These are phyloP conservation scores for Cercospora janseana DNA, from an alignment of 2,329 filamentous ascomycete species.

Conservation along the genomic window DNA sequence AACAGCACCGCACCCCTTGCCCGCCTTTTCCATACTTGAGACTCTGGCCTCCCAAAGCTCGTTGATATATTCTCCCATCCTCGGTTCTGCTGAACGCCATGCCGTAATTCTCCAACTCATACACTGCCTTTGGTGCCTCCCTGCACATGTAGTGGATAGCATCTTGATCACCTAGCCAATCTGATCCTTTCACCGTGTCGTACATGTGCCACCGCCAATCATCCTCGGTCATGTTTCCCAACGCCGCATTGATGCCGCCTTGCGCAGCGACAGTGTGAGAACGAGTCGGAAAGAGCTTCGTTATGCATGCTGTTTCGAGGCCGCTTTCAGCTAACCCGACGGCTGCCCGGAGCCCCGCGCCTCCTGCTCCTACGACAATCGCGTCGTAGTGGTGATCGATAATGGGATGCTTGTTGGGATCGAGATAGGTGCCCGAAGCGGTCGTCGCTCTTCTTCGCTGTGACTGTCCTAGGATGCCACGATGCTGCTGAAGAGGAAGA, in stretches of 20 bases:
- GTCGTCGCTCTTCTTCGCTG: slow-evolving; percentile 33
- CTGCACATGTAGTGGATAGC: slow-evolving; percentile 61
- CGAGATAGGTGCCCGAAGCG: slow-evolving; percentile 21
- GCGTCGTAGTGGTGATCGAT: slow-evolving; percentile 95
- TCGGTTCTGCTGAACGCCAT: slow-evolving; percentile 54
- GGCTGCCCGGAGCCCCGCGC: slow-evolving; percentile 62
- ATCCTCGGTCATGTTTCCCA: slow-evolving; percentile 57
- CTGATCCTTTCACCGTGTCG: slow-evolving; percentile 58
- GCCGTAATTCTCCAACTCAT: slow-evolving; percentile 57
- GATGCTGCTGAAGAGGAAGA: slow-evolving; percentile 18
- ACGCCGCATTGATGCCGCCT: slow-evolving; percentile 61
- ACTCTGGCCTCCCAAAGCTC: slow-evolving; percentile 50
- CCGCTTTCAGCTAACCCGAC: slow-evolving; percentile 64
- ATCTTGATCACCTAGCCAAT: slow-evolving; percentile 61
- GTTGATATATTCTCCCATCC: slow-evolving; percentile 50
- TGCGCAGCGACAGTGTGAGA: slow-evolving; percentile 67
- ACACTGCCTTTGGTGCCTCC: slow-evolving; percentile 54
- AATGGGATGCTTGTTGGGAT: slow-evolving; percentile 70
- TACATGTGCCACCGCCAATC: slow-evolving; percentile 63
- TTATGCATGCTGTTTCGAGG: slow-evolving; percentile 64
- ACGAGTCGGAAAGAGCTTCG: slow-evolving; percentile 61
- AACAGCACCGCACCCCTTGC: slow-evolving; percentile 50
- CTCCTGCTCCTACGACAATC: slow-evolving; percentile 54
- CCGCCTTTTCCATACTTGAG: slow-evolving; percentile 50
- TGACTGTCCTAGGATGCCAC: slow-evolving; percentile 27